Base-by-base conservation (phyloP, 169 alveolate genomes). In the Plasmodium coatneyi region DNA sequence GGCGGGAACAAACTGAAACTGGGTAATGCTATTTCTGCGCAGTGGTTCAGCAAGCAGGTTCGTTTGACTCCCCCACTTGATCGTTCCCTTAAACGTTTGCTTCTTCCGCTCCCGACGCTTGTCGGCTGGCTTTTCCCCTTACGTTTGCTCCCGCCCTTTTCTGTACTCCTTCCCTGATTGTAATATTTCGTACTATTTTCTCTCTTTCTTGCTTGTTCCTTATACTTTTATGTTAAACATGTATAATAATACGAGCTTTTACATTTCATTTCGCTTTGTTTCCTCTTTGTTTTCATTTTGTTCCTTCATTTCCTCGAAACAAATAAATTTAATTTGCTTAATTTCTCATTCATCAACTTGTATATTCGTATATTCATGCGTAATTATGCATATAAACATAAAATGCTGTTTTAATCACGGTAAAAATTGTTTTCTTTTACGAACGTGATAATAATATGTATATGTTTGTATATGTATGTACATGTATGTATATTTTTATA, bases 301-400 rank as follows among this genome's bases (percentile, higher is more conserved):
- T 66, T 28, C 76, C 76, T 28, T 66, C 39, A 49, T 78, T 34
- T 49, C 83, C 83, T 78, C 25, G 74, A 78, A 78, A 78, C 71
- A 78, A 49, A 78, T 49, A n/a, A 78, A 54, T 78, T 49, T 54
- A 22, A 46, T 25, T 25, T 78, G 34, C 10, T 9, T 49, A 46
- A 22, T 14, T 49, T 78, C 71, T 78, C 71, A 78, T 49, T 25
- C 70, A 54, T 78, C 71, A 49, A 49, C 70, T 25, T 49, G 34
- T 46, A 78, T 4, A 49, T 49, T 49, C 60, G 34, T 46, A 78
- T 4, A 49, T 49, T 49, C 60, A 49, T 49, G 60, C 60, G 60
- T 49, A 49, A 49, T 49, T 49, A 49, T 49, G 60, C 60, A 49
- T 49, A 49, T 43, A 49, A 49, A 16, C 25, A 16, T 49, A 49